phyloP scores from a whole-genome alignment of 2,329 filamentous ascomycete genomes.

The Fusarium marasasianum region DNA sequence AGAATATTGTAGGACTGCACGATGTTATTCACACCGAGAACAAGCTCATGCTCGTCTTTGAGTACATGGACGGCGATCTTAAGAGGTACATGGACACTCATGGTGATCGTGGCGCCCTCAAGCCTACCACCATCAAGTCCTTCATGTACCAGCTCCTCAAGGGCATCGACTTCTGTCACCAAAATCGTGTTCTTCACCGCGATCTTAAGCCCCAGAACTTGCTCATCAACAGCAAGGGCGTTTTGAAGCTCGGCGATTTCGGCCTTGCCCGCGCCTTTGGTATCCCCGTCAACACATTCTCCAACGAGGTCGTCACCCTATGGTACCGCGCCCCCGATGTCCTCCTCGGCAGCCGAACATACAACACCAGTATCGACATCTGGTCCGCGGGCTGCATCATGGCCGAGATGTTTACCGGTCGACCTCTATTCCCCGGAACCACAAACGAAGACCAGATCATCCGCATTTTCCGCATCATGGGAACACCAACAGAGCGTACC shows the following conservation, averaged over 20 bases:
- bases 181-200: conserved; percentile 94
- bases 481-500: conserved; percentile 91
- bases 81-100: conserved; percentile 99
- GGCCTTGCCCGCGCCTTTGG: conserved; percentile 94
- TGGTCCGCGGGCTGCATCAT: conserved; percentile 99
- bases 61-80: conserved; percentile 97
- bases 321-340: conserved; percentile 99
- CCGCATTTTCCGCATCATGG: conserved; percentile 98
- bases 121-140: conserved; percentile 92
- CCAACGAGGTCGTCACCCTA: conserved; percentile 95
- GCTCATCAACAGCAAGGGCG: conserved; percentile 90
- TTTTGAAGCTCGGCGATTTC: conserved; percentile 94
- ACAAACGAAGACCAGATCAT: conserved; percentile 98
- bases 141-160: conserved; percentile 99
- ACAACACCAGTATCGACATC: conserved; percentile 99
- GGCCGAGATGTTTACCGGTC: conserved; percentile 98
- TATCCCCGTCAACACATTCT: conserved; percentile 97
- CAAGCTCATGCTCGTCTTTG: conserved; percentile 99
- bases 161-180: conserved; percentile 97
- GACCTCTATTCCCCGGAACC: conserved; percentile 94
- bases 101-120: conserved; percentile 88
- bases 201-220: conserved; percentile 97
- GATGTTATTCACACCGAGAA: conserved; percentile 99
- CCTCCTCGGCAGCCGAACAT: conserved; percentile 90
- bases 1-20: conserved; percentile 96